These are phyloP conservation scores for Pseudogymnoascus sp. DNA, from an alignment of 2,329 filamentous ascomycete genomes.

Conservation along the genomic window DNA sequence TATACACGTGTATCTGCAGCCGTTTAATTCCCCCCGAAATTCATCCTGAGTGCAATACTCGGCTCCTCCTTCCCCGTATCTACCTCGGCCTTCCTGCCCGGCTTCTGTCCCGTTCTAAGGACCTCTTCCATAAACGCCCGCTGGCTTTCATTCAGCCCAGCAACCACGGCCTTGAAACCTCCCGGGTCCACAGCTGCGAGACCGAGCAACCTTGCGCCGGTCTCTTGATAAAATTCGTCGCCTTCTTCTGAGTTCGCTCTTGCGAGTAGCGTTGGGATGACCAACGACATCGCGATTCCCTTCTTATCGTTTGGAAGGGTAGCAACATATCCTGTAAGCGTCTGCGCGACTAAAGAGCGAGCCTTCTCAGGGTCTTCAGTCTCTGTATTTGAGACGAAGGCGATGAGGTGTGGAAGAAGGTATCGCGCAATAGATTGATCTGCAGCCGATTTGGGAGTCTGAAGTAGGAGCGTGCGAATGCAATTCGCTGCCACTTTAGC, in stretches of 20 bases:
- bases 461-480: constrained; percentile 72
- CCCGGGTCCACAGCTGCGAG: constrained; percentile 68
- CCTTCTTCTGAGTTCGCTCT: constrained; percentile 60
- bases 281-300: constrained; percentile 61
- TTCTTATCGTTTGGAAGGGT: constrained; percentile 40
- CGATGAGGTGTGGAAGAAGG: constrained; percentile 66
- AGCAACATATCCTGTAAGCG: constrained; percentile 65
- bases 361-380: constrained; percentile 75
- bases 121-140: constrained; percentile 75
- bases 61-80: constrained; percentile 51
- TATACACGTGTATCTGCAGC: background rate
- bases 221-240: constrained; percentile 55
- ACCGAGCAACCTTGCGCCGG: constrained; percentile 69
- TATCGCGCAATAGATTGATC: constrained; percentile 69
- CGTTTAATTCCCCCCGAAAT: constrained; percentile 53
- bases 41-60: constrained; percentile 89
- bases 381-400: constrained; percentile 63
- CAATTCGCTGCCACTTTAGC: constrained; percentile 88
- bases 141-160: constrained; percentile 61
- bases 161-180: constrained; percentile 69
- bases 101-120: constrained; percentile 56
- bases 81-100: constrained; percentile 33
- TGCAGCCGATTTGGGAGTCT: constrained; percentile 53
- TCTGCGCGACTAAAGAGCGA: constrained; percentile 62
- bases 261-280: constrained; percentile 70